Percentiles rank a stretch among this genome's conserved stretches.
phyloP scores from a whole-genome alignment of 768 basidiomycete species.

The Boletus vermiculosoides region DNA sequence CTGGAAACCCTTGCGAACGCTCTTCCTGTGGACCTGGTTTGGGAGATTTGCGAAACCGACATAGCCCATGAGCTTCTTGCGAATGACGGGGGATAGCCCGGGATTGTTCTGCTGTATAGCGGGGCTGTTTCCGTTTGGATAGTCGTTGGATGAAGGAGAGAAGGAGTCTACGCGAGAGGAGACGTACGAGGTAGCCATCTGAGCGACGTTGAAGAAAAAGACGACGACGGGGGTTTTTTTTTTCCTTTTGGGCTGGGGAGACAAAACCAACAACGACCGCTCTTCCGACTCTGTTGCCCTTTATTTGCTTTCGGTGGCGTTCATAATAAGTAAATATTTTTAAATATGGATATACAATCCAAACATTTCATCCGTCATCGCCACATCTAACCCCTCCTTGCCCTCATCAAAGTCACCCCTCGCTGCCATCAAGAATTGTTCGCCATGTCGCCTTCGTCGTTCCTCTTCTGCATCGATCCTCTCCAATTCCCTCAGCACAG shows the following conservation, averaged over 20 bases:
- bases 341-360: constrained; percentile 37
- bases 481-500: constrained; percentile 8
- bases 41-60: constrained; percentile 97
- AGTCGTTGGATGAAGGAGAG: constrained; percentile 52
- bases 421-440: constrained; percentile 9
- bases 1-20: constrained; percentile 97
- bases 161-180: constrained; percentile 64
- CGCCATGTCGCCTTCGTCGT: neutral
- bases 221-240: constrained; percentile 38
- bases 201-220: constrained; percentile 20
- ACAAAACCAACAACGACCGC: constrained; percentile 20
- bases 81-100: constrained; percentile 44
- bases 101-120: constrained; percentile 45
- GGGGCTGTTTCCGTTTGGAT: constrained; percentile 61
- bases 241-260: constrained; percentile 50
- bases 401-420: neutral
- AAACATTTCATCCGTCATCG: constrained; percentile 37
- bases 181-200: constrained; percentile 78
- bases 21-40: constrained; percentile 99
- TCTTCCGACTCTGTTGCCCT: constrained; percentile 19
- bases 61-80: constrained; percentile 94
- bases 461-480: constrained; percentile 27
- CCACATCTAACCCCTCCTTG: neutral
- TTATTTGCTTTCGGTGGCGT: constrained; percentile 38
- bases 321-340: constrained; percentile 10